A percentile compares a stretch with the other conserved stretches of the same genome.
Evolutionary conservation across 208 protist species (phyloP).

Genomic region (Strigomonas galati): DNA sequence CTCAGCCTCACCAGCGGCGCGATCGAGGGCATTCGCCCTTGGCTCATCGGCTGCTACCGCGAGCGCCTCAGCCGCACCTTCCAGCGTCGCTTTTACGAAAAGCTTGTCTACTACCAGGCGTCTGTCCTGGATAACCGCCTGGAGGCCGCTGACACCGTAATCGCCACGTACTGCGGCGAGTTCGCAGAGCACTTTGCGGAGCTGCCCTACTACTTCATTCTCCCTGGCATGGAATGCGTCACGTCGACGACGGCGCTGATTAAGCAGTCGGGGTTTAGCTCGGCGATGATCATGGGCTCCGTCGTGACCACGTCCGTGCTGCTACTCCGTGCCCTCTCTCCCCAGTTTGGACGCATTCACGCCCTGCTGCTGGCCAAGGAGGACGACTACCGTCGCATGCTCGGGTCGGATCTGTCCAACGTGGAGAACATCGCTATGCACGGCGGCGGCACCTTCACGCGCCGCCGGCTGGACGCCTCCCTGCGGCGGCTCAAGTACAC

Average conservation of each 20-base stretch:
- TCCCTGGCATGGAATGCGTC: conserved; percentile 60
- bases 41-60: conserved; percentile 82
- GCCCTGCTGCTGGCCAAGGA: conserved; percentile 64
- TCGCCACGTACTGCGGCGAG: conserved; percentile 83
- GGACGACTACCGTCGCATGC: conserved; percentile 79
- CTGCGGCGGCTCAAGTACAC: conserved; percentile 55
- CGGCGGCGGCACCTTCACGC: conserved; percentile 50
- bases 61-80: conserved; percentile 69
- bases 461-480: conserved; percentile 51
- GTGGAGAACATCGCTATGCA: conserved; percentile 87
- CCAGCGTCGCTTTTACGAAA: conserved; percentile 77
- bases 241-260: conserved; percentile 61
- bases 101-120: conserved; percentile 79
- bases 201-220: conserved; percentile 86
- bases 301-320: conserved; percentile 52
- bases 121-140: conserved; percentile 73
- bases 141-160: conserved; percentile 68
- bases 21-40: conserved; percentile 73
- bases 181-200: conserved; percentile 90
- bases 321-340: conserved; percentile 50
- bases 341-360: conserved; percentile 76
- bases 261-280: conserved; percentile 41
- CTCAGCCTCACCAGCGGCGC: conserved; percentile 45
- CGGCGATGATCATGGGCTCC: conserved; percentile 42
- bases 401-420: conserved; percentile 58